Percentiles rank a stretch among this genome's conserved stretches.
Evolutionary conservation across 805 yeast genomes (phyloP).

Genomic region (Yarrowia hollandica): DNA sequence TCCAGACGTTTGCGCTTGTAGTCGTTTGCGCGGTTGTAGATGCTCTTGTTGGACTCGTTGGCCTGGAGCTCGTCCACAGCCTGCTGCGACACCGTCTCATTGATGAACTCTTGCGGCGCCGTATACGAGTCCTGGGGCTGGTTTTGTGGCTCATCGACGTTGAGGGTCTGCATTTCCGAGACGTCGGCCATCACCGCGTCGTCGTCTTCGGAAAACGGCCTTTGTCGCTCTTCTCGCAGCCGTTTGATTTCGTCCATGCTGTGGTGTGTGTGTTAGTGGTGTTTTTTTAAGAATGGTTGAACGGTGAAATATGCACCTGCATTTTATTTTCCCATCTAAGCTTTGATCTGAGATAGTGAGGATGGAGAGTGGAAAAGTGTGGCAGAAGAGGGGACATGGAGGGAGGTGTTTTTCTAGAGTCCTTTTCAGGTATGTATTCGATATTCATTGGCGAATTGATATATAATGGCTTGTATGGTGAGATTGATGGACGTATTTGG

Average conservation of each 20-base stretch:
- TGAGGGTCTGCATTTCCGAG: not conserved
- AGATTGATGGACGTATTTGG: no score
- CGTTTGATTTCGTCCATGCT: constrained; percentile 28
- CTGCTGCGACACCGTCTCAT: constrained; percentile 38
- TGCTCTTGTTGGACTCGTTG: constrained; percentile 34
- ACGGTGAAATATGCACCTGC: no score
- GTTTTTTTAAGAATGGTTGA: not conserved
- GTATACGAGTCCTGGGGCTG: constrained; percentile 41
- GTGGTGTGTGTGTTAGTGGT: constrained; percentile 5
- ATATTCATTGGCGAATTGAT: no score
- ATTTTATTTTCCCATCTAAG: not conserved
- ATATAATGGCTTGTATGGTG: no score
- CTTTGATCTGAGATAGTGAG: no score
- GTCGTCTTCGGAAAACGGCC: constrained; percentile 12
- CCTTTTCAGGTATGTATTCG: no score
- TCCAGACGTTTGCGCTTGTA: constrained; percentile 50
- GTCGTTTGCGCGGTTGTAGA: constrained; percentile 46
- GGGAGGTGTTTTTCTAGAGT: no score
- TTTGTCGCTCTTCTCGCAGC: constrained; percentile 8
- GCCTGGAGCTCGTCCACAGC: constrained; percentile 40
- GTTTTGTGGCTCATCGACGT: not conserved
- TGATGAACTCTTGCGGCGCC: constrained; percentile 43
- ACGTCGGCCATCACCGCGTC: constrained; percentile 25
- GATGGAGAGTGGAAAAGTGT: no score
- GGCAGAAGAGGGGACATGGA: no score